phyloP scores from a whole-genome alignment of 106 monocot genomes.

The Allium sativum region DNA sequence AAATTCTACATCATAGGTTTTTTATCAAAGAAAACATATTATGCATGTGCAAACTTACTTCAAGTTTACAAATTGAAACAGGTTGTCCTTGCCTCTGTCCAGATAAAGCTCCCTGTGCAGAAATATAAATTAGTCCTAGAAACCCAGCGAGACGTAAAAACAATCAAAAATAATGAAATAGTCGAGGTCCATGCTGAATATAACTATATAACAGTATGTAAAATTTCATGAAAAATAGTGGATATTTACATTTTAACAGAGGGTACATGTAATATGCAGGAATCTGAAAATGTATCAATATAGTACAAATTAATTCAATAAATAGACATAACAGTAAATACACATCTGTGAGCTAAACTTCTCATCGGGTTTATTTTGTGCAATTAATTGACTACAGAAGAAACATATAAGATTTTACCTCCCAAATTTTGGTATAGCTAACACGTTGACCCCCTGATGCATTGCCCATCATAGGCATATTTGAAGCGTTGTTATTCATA shows the following conservation, averaged over 20 bases:
- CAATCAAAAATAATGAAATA: background rate
- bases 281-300: no score
- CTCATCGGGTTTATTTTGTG: no score
- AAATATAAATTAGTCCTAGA: slow-evolving; percentile 2
- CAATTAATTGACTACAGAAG: background rate
- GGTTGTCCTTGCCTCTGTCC: slow-evolving; percentile 98
- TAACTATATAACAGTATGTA: background rate
- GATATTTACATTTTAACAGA: no score
- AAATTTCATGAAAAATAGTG: background rate
- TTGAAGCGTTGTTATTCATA: slow-evolving; percentile 41
- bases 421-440: slow-evolving; percentile 93
- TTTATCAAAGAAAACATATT: no score
- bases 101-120: slow-evolving; percentile 74
- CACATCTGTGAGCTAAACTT: no score
- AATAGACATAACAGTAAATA: no score
- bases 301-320: no score
- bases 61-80: slow-evolving; percentile 95
- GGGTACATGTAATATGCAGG: no score
- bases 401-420: slow-evolving; percentile 37
- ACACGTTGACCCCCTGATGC: slow-evolving; percentile 52
- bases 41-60: slow-evolving; percentile 50
- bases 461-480: slow-evolving; percentile 51
- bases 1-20: no score
- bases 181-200: background rate
- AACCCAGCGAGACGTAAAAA: no score